Conservation (phyloP, 768 basidiomycete species). For the Tephrocybe sp. region DNA sequence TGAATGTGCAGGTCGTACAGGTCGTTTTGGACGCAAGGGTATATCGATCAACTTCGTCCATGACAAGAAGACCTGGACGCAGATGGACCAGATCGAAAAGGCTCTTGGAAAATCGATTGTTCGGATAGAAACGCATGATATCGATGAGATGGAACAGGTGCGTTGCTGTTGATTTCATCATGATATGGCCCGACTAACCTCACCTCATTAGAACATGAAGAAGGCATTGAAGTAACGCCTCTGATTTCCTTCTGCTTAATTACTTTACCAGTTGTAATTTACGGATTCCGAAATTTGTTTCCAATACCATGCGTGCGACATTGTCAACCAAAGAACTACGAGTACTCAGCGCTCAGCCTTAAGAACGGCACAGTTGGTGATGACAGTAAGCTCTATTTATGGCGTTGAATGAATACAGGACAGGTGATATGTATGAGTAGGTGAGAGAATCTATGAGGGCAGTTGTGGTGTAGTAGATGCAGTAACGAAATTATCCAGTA, state of each 20-base stretch:
- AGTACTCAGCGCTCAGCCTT: too few species aligned
- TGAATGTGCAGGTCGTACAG: conserved; percentile 76
- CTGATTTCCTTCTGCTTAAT: not conserved
- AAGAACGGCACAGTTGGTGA: too few species aligned
- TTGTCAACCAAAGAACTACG: not conserved
- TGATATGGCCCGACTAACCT: too few species aligned
- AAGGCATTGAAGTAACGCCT: conserved; percentile 65
- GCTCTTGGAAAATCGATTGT: conserved; percentile 76
- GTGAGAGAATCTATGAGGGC: conserved; percentile 9
- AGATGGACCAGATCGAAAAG: conserved; percentile 89
- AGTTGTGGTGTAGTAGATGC: conserved; percentile 7
- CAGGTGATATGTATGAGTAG: conserved; percentile 3
- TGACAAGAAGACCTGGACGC: conserved; percentile 80
- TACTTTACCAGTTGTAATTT: not conserved
- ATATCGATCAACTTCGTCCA: conserved; percentile 98
- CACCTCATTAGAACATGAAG: conserved; percentile 88
- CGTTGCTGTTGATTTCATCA: conserved; percentile 21
- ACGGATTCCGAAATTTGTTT: too few species aligned
- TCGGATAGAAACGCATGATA: conserved; percentile 83
- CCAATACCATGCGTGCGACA: not conserved
- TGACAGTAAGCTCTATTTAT: conserved; percentile 17
- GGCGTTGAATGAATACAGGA: conserved; percentile 11
- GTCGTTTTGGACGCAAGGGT: conserved; percentile 95
- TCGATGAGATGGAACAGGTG: conserved; percentile 95
- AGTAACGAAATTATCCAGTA: conserved; percentile 11